A percentile compares a stretch with the other conserved stretches of the same genome.
These are phyloP conservation scores for Cichorium intybus DNA, from an alignment of 140 eudicot species.

Conservation along the genomic window DNA sequence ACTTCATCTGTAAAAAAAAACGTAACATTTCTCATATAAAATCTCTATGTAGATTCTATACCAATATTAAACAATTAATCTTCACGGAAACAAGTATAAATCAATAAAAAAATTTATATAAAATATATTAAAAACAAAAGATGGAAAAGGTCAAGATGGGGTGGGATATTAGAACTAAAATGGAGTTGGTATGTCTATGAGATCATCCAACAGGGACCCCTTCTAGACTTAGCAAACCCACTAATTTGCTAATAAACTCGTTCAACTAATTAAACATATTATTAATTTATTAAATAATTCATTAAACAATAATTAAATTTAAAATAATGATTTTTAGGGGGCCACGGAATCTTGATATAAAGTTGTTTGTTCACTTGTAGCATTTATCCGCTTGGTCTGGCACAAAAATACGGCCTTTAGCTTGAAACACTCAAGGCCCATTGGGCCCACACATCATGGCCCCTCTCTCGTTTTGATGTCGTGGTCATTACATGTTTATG, in stretches of 20 bases:
- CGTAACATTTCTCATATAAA: too few relatives aligned
- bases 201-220: conserved; percentile 26
- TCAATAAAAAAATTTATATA: not conserved
- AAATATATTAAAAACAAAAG: not conserved
- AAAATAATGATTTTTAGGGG: not conserved
- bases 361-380: conserved; percentile 17
- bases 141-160: conserved; percentile 12
- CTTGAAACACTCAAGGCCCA: conserved; percentile 12
- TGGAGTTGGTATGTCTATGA: conserved; percentile 33
- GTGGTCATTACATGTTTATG: conserved; percentile 1
- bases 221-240: conserved; percentile 32
- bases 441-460: conserved; percentile 6
- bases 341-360: conserved; percentile 24
- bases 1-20: not conserved
- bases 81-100: not conserved
- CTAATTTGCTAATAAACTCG: conserved; percentile 13
- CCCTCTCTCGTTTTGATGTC: conserved; percentile 17
- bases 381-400: not conserved
- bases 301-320: not conserved
- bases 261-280: not conserved
- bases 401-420: conserved; percentile 23
- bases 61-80: not conserved
- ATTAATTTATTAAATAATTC: not conserved
- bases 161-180: not conserved
- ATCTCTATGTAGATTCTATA: too few relatives aligned